Evolutionary conservation across 108 stramenopile species (phyloP), one percentile per base, ranked within the genome.

Genomic region (Pseudonitzschia multiseries): DNA sequence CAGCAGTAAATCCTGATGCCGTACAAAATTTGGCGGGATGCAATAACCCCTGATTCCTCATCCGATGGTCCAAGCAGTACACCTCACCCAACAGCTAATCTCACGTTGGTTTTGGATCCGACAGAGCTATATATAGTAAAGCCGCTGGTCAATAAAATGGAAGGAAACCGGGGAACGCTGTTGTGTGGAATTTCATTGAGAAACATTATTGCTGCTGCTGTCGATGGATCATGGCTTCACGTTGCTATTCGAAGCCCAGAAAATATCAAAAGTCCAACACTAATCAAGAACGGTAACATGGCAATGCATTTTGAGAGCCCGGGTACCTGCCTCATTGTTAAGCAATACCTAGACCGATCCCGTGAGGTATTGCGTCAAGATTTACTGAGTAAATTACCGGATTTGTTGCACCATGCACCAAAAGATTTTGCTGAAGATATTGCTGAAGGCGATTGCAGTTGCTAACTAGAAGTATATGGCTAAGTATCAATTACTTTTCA

Each of bases 201-300:
- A 51, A 80, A 78, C 56, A 77, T 94, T 20, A 87, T 94, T 68
- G 90, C 87, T 18, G 84, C 76, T n/a, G 89, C 84, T 27, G 72
- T 74, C 27, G 92, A 90, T 64, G 83, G 80, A 32, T 75, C 81
- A 27, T 78, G 85, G 74, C 75, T 93, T 66, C 92, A 90, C 69
- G 52, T 93, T 1, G 92, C 90, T 5, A 77, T 93, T 33, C 67
- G 81, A 15, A 63, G 78, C 27, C 65, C 84, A 6, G 79, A 89
- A 48, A 61, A 77, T 28, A 65, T 70, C 48, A 65, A 28, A 13
- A 26, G 26, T 26, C 54, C 21, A 26, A 56, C 54, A 12, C 53
- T 81, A 64, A 83, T 81, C 13, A 86, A 90, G 83, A 84, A 88
- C 70, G 92, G 92, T 12, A 90, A 86, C 68, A 81, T 93, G 83